Conservation (phyloP, 257 asterid species). For the Solanum piurae region DNA sequence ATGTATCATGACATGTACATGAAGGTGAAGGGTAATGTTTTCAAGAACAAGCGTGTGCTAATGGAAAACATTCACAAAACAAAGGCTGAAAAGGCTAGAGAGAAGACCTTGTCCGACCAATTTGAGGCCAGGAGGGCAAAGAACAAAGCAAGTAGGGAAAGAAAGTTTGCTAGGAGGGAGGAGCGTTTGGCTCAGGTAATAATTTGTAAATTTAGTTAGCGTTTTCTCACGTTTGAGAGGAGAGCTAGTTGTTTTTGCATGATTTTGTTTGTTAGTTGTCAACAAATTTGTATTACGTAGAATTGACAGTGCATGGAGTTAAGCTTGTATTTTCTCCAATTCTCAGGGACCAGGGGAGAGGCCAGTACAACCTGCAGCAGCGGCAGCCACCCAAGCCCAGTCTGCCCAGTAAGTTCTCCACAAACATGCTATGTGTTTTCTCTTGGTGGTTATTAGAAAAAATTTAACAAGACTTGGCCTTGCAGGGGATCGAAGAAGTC, state of each 20-base stretch:
- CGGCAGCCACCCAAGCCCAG: neutral
- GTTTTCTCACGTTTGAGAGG: neutral
- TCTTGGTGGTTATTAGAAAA: neutral
- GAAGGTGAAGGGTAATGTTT: neutral
- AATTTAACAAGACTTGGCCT: neutral
- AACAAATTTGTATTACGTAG: neutral
- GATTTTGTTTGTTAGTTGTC: neutral
- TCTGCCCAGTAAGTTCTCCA: neutral
- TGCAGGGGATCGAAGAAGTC: neutral
- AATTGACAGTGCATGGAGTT: neutral
- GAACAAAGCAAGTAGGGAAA: neutral
- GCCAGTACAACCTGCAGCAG: neutral
- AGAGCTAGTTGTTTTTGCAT: neutral
- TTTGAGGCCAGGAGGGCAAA: constrained; percentile 1
- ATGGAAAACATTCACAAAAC: neutral
- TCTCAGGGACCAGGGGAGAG: neutral
- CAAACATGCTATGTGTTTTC: neutral
- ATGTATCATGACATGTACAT: neutral
- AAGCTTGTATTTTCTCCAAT: neutral
- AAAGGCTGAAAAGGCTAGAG: neutral
- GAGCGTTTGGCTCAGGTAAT: neutral
- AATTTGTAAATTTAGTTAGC: neutral
- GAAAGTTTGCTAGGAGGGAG: constrained; percentile 1
- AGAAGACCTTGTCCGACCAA: neutral
- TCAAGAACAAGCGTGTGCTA: neutral